Base-by-base conservation (phyloP, 192 early-diverging fungal genomes). In the Diversispora epigaea region DNA sequence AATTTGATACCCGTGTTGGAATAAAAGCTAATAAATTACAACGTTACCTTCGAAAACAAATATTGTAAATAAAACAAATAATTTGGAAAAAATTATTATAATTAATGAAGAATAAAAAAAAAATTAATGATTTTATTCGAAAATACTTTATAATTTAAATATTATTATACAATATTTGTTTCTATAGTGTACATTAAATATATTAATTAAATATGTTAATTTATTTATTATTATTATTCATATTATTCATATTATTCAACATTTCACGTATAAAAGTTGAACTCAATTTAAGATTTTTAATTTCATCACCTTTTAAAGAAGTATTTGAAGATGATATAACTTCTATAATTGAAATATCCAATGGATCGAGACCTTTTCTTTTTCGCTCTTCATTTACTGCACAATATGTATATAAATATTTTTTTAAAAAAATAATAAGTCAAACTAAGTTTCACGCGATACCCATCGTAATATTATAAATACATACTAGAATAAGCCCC, bases 1-100 rank as follows among this genome's bases (percentile, higher is more conserved):
- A 92, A 72, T 93, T 87, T 85, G 76, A 86, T 77, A 87, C 85
- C 22, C 80, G 84, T 46, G 81, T 90, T 44, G 93, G 90, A 25
- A 85, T 90, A 69, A 90, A 91, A 68, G 84, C 87, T 75, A 98
- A 98, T 84, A 91, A 89, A 68, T 82, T 97, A 75, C 93, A 96
- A 84, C 91, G 87, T 76, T 87, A 95, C 80, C 96, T 91, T 86
- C 84, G 95, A 76, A 81, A 83, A 45, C 93, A 96, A 81, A 93
- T 95, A 76, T 85, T 92, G 70, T 88, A 86, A 63, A 57, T 4
- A 58, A 17, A 54, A 54, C 4, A 54, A 12, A 50, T 12, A 12
- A 12, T 50, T 50, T 2, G 8, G 12, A 50, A 12, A 12, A 50
- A 8, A 50, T 54, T 54, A 17, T 54, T 4, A 17, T 17, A 17